Evolutionary conservation across 1,284 basidiomycete genomes (phyloP).

Genomic region (Pulveroboletus sp.): DNA sequence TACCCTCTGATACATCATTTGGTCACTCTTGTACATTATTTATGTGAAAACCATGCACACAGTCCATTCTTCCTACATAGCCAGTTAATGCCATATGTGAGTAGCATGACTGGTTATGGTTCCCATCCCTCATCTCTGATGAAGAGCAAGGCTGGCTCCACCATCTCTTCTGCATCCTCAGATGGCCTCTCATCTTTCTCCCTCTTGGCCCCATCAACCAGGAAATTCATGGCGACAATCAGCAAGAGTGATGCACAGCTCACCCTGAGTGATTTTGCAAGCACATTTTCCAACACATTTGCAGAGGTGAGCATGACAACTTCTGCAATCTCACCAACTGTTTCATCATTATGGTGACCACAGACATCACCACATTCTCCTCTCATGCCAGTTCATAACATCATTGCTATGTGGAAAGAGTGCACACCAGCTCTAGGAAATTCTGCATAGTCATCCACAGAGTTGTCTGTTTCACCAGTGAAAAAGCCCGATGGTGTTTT

Average conservation of each 20-base stretch:
- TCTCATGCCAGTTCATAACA: conserved; percentile 70
- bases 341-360: conserved; percentile 50
- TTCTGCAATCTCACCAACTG: conserved; percentile 25
- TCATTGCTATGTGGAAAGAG: conserved; percentile 80
- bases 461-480: conserved; percentile 27
- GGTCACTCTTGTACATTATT: no score
- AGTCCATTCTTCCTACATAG: no score
- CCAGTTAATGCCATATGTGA: no score
- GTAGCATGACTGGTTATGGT: no score
- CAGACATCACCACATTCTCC: conserved; percentile 63
- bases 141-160: no score
- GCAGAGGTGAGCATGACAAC: conserved; percentile 30
- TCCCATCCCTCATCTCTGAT: no score
- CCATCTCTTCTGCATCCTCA: conserved; percentile 12
- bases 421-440: conserved; percentile 49
- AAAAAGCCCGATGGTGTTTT: conserved; percentile 51
- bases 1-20: no score
- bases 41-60: no score
- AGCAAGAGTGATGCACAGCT: conserved; percentile 29
- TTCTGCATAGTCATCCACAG: conserved; percentile 23
- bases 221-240: conserved; percentile 25
- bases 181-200: conserved; percentile 39
- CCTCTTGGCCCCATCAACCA: conserved; percentile 42
- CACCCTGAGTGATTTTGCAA: conserved; percentile 38
- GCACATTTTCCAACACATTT: conserved; percentile 38